Percentiles rank a stretch among this genome's conserved stretches.
These are phyloP conservation scores for Polygonum aviculare DNA, from an alignment of 148 eudicot species.

Conservation along the genomic window DNA sequence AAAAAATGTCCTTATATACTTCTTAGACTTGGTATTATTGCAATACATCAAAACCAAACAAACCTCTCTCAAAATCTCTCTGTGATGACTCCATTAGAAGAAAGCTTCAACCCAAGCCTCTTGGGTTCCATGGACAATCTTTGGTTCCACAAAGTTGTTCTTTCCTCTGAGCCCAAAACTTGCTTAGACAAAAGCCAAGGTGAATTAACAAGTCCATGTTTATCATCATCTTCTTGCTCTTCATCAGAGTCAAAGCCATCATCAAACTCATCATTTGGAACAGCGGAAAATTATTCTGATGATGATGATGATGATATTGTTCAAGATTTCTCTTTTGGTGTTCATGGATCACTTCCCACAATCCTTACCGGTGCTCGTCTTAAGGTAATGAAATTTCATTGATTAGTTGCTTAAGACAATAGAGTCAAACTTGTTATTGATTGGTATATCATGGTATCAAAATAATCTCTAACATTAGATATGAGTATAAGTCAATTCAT, in stretches of 20 bases:
- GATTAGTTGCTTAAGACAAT: not conserved
- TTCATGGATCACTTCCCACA: constrained; percentile 8
- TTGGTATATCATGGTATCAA: no score
- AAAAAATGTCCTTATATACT: not conserved
- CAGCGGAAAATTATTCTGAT: not conserved
- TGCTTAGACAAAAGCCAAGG: not conserved
- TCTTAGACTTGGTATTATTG: not conserved
- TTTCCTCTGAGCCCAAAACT: not conserved
- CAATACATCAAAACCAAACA: not conserved
- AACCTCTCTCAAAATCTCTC: not conserved
- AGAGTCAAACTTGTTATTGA: not conserved
- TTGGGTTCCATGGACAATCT: constrained; percentile 5
- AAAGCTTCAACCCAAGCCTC: constrained; percentile 1
- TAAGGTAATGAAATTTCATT: not conserved
- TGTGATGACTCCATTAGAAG: not conserved
- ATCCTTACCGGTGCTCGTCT: not conserved
- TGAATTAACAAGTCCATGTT: not conserved
- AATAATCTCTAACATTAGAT: no score
- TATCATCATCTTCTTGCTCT: not conserved
- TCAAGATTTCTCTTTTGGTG: not conserved
- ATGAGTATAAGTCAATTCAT: no score
- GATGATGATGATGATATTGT: constrained; percentile 6
- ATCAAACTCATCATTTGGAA: not conserved
- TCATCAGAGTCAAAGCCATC: not conserved
- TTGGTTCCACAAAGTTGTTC: constrained; percentile 2